Conservation (phyloP, 306 rosid species). For the Quillaja saponaria region DNA sequence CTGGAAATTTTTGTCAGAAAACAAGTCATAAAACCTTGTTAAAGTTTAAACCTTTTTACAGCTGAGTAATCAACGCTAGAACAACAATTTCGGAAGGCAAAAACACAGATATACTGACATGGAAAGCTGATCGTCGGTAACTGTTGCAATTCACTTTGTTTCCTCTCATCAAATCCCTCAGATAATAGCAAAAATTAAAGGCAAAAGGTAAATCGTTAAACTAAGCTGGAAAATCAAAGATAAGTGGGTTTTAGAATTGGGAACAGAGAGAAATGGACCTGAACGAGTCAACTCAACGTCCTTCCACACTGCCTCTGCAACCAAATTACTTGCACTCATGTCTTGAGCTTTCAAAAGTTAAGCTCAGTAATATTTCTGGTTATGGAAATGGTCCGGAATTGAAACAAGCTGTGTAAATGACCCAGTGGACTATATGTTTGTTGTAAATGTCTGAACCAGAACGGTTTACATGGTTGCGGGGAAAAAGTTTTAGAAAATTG, state of each 20-base stretch:
- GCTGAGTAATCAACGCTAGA: too few species aligned
- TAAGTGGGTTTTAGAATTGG: background rate
- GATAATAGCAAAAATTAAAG: background rate
- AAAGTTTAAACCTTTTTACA: background rate
- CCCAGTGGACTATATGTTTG: too few species aligned
- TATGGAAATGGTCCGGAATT: too few species aligned
- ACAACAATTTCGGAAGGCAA: background rate
- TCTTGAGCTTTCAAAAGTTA: too few species aligned
- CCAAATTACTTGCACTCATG: conserved; percentile 43
- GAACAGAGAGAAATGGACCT: conserved; percentile 24
- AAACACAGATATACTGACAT: conserved; percentile 39
- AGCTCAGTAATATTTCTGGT: too few species aligned
- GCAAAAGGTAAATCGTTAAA: background rate
- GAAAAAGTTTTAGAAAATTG: too few species aligned
- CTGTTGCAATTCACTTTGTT: conserved; percentile 40
- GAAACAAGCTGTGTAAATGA: too few species aligned
- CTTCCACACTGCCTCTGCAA: conserved; percentile 51
- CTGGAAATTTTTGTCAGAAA: conserved; percentile 42
- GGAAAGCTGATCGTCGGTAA: conserved; percentile 52
- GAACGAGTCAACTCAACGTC: conserved; percentile 42
- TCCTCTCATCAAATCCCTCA: too few species aligned
- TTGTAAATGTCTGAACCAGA: too few species aligned
- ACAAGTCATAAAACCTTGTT: conserved; percentile 6
- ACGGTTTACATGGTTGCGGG: too few species aligned
- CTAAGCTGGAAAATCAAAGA: background rate